Conservation (phyloP, 2,329 filamentous ascomycete species). For the Cladobotryum protrusum region DNA sequence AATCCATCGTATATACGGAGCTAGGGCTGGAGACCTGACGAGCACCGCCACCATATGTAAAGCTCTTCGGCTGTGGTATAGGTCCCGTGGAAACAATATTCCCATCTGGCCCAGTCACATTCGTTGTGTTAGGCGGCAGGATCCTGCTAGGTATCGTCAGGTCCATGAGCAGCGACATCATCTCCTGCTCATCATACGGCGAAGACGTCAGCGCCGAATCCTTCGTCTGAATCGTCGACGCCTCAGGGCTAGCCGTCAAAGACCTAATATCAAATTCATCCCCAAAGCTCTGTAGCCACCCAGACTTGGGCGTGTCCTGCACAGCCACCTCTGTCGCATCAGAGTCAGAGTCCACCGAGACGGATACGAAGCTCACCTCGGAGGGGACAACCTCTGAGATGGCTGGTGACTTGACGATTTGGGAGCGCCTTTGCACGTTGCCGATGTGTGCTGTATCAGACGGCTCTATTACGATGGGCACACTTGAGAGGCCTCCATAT, state of each 20-base stretch:
- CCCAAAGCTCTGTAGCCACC: slow-evolving; percentile 1
- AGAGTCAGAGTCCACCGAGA: slow-evolving; percentile 19
- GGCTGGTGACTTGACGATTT: not conserved
- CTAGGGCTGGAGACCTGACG: slow-evolving; percentile 20
- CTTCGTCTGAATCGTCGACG: not conserved
- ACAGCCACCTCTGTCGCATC: slow-evolving; percentile 13
- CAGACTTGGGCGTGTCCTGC: slow-evolving; percentile 13
- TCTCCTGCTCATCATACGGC: slow-evolving; percentile 28
- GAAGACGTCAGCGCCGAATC: slow-evolving; percentile 21
- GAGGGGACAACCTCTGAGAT: slow-evolving; percentile 10
- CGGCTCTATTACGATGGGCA: too few species aligned
- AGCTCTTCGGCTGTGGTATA: slow-evolving; percentile 20
- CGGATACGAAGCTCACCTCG: slow-evolving; percentile 21
- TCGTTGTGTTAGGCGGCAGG: slow-evolving; percentile 25
- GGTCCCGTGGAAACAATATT: slow-evolving; percentile 20
- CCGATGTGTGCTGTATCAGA: too few species aligned
- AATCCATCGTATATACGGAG: slow-evolving; percentile 19
- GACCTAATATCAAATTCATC: slow-evolving; percentile 1
- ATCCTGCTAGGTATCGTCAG: slow-evolving; percentile 17
- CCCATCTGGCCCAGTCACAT: slow-evolving; percentile 22
- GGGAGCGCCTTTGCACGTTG: not conserved
- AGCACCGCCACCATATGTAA: slow-evolving; percentile 14
- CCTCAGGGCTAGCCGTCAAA: slow-evolving; percentile 10
- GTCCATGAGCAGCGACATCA: slow-evolving; percentile 25
- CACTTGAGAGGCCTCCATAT: not conserved